Evolutionary conservation across 306 rosid genomes (phyloP), one percentile per base, ranked within the genome.

Genomic region (Quercus dentata): DNA sequence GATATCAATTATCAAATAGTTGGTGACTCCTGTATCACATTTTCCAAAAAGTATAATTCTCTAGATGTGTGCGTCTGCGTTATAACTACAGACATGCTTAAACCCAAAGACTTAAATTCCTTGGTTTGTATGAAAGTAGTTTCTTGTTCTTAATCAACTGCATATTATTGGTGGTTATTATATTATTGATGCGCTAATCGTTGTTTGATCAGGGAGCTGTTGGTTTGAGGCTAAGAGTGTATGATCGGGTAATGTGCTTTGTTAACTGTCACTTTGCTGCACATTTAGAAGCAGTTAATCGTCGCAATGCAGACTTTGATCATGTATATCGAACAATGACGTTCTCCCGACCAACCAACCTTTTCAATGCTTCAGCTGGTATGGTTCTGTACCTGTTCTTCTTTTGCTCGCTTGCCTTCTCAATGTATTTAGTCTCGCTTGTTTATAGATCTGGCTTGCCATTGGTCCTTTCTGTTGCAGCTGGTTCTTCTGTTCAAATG

Each of bases 241-340:
- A 87, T 78, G 94, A 81, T 79, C 87, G 91, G 78, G 82, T 84
- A 81, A 79, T 92, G 89, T 92, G 99, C 91, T 92, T 92, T 82
- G 92, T 95, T 57, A 95, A 92, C 87, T 95, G 99, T 83, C 99
- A 95, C 92, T 95, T 95, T 84, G 99, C 99, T 74, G 99, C 99
- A 67, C 99, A 95, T 88, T 84, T 87, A 78, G 99, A 95, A 70
- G 99, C 97, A 73, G 98, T 95, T 73, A 74, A 76, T 81, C 98
- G 99, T 76, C 98, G 99, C 63, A 95, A 95, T 84, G 91, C 95
- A 55, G 99, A 95, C 86, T 95, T 95, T 55, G 97, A 91, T 83
- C 89, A 90, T 89, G 98, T 95, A 68, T 95, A 87, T 74, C 95
- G 92, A 57, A 92, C 94, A 51, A 95, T 92, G 99, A 75, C 92